These are phyloP conservation scores for Paspalum vaginatum DNA, from an alignment of 176 grass and related monocot species.

Conservation along the genomic window DNA sequence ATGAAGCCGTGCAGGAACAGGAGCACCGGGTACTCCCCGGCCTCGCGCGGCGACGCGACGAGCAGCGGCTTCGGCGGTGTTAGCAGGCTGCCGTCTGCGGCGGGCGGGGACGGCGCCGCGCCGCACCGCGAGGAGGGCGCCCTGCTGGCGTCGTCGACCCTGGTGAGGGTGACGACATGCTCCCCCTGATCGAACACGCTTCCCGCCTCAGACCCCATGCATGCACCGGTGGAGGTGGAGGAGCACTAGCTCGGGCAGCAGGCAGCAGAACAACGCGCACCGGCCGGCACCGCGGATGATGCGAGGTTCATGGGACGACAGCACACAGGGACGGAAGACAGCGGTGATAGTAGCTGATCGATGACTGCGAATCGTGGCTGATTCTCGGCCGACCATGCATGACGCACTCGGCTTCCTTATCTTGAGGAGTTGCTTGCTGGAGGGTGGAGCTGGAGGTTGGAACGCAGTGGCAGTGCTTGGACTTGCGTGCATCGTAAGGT, in stretches of 20 bases:
- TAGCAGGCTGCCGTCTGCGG: neutral
- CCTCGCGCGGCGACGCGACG: conserved; percentile 56
- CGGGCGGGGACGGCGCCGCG: neutral
- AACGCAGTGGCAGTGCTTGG: neutral
- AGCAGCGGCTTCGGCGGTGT: conserved; percentile 68
- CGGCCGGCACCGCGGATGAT: neutral
- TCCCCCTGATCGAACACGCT: conserved; percentile 39
- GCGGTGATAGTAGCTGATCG: neutral
- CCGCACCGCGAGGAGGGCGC: neutral
- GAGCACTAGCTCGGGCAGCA: neutral
- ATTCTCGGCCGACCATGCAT: neutral
- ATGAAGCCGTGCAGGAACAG: conserved; percentile 86
- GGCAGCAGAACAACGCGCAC: neutral
- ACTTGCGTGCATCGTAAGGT: neutral
- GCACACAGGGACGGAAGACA: too few species aligned
- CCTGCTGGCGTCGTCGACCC: conserved; percentile 1
- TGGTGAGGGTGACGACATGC: neutral
- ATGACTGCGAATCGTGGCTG: neutral
- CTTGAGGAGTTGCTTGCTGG: too few species aligned
- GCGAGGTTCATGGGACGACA: neutral
- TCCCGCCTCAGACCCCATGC: neutral
- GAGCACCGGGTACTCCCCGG: conserved; percentile 74
- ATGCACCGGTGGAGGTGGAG: neutral
- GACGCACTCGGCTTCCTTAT: conserved; percentile 8
- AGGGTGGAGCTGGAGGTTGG: too few species aligned